Evolutionary conservation across 257 asterid species (phyloP).

Genomic region (Prunella vulgaris): DNA sequence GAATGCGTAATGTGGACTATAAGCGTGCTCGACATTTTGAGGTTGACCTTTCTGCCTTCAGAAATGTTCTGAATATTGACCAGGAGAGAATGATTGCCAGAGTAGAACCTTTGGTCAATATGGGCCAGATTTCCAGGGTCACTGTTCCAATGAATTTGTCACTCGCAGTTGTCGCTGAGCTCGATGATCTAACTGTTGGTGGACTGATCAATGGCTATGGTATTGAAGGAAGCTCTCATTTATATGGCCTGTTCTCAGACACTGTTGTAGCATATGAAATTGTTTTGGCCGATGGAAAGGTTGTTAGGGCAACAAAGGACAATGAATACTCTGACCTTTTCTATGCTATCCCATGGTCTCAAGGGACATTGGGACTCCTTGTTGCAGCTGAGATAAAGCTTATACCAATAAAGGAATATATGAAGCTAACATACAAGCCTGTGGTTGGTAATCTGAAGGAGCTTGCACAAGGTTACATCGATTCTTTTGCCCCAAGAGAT

Average conservation of each 20-base stretch:
- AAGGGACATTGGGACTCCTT: slow-evolving; percentile 92
- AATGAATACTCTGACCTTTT: slow-evolving; percentile 82
- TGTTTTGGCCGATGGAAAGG: slow-evolving; percentile 70
- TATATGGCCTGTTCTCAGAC: slow-evolving; percentile 84
- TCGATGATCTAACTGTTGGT: slow-evolving; percentile 94
- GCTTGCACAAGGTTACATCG: slow-evolving; percentile 74
- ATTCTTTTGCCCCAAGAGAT: slow-evolving; percentile 82
- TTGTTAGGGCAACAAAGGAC: slow-evolving; percentile 92
- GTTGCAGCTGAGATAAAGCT: slow-evolving; percentile 97
- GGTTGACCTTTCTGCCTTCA: slow-evolving; percentile 85
- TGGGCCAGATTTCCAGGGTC: slow-evolving; percentile 87
- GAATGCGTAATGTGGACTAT: slow-evolving; percentile 94
- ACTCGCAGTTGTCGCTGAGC: slow-evolving; percentile 95
- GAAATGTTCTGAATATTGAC: slow-evolving; percentile 70
- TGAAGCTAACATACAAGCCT: slow-evolving; percentile 86
- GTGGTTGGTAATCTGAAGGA: slow-evolving; percentile 67
- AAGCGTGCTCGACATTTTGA: slow-evolving; percentile 93
- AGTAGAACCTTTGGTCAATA: slow-evolving; percentile 92
- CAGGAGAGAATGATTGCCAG: slow-evolving; percentile 74
- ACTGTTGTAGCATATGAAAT: slow-evolving; percentile 93
- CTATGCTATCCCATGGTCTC: slow-evolving; percentile 97
- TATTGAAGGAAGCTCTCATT: slow-evolving; percentile 93
- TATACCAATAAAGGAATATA: slow-evolving; percentile 79
- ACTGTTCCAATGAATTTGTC: slow-evolving; percentile 87
- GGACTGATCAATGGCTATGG: slow-evolving; percentile 95